These are phyloP conservation scores for Scolecobasidium constrictum DNA, from an alignment of 2,329 filamentous ascomycete genomes.

Conservation along the genomic window DNA sequence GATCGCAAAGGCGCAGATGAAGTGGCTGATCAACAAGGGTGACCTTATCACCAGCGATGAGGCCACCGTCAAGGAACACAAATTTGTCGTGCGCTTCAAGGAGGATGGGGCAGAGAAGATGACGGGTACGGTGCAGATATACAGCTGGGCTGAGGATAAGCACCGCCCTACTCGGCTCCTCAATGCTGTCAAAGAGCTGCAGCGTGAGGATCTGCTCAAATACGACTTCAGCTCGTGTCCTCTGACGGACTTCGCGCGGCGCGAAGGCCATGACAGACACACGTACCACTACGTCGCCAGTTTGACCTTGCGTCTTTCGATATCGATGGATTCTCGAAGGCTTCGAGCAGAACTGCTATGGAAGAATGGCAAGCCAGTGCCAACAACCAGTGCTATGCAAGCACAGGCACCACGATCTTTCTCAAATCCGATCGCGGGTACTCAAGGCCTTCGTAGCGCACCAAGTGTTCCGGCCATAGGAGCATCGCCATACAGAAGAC, in stretches of 20 bases:
- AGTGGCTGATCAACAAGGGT: slow-evolving; percentile 1
- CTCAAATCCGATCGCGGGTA: too few species aligned
- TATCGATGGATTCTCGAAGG: too few species aligned
- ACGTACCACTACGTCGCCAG: neutral
- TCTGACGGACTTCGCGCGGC: neutral
- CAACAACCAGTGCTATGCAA: too few species aligned
- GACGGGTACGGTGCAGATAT: neutral
- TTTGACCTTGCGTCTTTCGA: too few species aligned
- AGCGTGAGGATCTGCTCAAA: neutral
- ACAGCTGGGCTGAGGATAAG: neutral
- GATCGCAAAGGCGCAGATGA: neutral
- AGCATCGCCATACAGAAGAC: too few species aligned
- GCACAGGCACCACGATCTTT: too few species aligned
- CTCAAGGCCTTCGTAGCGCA: too few species aligned
- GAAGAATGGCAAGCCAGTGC: too few species aligned
- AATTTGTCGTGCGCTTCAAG: neutral
- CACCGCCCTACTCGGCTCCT: neutral
- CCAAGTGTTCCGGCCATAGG: too few species aligned
- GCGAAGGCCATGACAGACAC: neutral
- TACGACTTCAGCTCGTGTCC: neutral
- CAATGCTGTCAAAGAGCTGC: neutral
- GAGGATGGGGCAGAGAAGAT: neutral
- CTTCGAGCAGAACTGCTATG: too few species aligned
- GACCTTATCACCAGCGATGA: neutral
- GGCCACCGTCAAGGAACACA: neutral